Base-by-base conservation (phyloP, 805 yeast genomes). In the Maudiozyma bulderi region DNA sequence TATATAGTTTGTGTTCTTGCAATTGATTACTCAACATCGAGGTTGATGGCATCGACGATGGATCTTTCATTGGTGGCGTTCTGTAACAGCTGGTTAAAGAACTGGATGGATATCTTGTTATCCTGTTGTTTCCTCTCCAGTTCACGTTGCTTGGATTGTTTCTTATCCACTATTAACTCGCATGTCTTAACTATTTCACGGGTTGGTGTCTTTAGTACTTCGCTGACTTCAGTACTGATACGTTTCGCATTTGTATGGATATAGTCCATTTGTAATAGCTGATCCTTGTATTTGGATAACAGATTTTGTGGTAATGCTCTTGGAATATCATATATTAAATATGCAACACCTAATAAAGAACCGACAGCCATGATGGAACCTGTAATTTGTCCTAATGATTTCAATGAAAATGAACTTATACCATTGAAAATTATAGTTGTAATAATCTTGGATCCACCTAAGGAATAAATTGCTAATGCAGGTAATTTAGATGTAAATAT, bases 221-320 rank as follows among this genome's bases (percentile, higher is more conserved):
- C 80, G 31, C 93, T 74, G 50, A 88, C 86, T 61, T 91, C 98
- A 55, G 78, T 80, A 0, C 95, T 74, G 7, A 93, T 77, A 52
- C 99, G 74, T 44, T 75, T 76, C 0, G 96, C 81, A 62, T 90
- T 91, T 43, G 73, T 58, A 56, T 85, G 93, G 10, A 86, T 81
- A 58, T 89, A 93, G 52, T 90, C 96, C 56, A 81, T 66, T 13
- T 76, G 77, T 40, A 73, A 72, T 34, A 93, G 71, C 58, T 83
- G 84, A 6, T 61, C 61, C 53, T 76, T 77, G 55, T 91, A 77
- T 65, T 85, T 87, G 44, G 75, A 72, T 0, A 93, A 88, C 50
- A 88, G 75, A 50, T 89, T 89, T 55, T 88, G 73, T 15, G 96
- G 95, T 57, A 87, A 80, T 0, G 97, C 95, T 57, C 84, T 78